phyloP scores from a whole-genome alignment of 164 flowering plant species.

The Warburgia ugandensis region DNA sequence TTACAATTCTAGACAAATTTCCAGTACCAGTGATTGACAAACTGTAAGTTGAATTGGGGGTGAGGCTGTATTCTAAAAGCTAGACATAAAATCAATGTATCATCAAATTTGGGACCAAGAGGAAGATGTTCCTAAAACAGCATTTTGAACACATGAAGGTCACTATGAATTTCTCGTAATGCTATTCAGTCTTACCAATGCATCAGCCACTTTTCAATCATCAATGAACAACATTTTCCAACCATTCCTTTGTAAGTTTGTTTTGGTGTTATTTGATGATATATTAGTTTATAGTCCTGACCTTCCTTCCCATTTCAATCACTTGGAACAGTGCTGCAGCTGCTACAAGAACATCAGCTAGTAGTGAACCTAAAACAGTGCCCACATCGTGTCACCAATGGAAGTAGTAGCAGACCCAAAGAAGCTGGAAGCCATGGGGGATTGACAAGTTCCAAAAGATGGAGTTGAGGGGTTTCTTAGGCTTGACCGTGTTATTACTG shows the following conservation, averaged over 20 bases:
- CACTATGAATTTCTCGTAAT: no score
- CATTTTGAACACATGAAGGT: no score
- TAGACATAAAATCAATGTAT: no score
- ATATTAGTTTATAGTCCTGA: background rate
- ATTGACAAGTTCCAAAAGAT: background rate
- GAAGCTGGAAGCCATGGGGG: background rate
- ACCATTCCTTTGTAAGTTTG: background rate
- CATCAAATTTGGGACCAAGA: no score
- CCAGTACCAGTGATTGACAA: no score
- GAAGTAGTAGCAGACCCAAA: background rate
- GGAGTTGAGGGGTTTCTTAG: background rate
- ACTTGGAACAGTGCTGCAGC: background rate
- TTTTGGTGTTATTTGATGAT: no score
- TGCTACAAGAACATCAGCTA: background rate
- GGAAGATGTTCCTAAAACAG: no score
- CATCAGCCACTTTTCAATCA: background rate
- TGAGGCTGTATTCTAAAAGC: no score
- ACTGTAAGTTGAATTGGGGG: no score
- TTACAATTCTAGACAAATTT: no score
- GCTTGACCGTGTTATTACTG: constrained; percentile 5
- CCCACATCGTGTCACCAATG: background rate
- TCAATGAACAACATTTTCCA: background rate
- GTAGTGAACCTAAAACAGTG: background rate
- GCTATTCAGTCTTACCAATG: constrained; percentile 4
- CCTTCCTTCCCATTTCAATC: background rate